These are phyloP conservation scores for Groenewaldozyma salmanticensis DNA, from an alignment of 805 yeast species.

Conservation along the genomic window DNA sequence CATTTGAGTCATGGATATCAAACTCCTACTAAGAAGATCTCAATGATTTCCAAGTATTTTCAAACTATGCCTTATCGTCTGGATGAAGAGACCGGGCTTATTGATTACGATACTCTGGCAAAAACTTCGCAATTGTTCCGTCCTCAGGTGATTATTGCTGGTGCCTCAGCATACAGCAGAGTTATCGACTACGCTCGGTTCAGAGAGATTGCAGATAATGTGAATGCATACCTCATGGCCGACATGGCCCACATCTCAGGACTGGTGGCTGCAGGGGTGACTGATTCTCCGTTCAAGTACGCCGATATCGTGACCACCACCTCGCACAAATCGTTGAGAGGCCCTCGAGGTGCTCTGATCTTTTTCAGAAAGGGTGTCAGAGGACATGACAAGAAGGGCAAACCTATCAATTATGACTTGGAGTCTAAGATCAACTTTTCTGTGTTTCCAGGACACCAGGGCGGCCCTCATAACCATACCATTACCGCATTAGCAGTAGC, in stretches of 20 bases:
- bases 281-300: slow-evolving; percentile 84
- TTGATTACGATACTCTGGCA: slow-evolving; percentile 83
- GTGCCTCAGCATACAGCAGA: slow-evolving; percentile 94
- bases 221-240: slow-evolving; percentile 83
- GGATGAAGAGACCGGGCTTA: slow-evolving; percentile 74
- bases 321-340: slow-evolving; percentile 94
- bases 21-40: slow-evolving; percentile 79
- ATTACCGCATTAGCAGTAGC: slow-evolving; percentile 95
- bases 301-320: slow-evolving; percentile 97
- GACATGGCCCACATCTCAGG: slow-evolving; percentile 99
- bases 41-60: slow-evolving; percentile 86
- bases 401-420: slow-evolving; percentile 74
- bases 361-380: slow-evolving; percentile 93
- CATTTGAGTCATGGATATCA: slow-evolving; percentile 97
- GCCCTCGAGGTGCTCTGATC: slow-evolving; percentile 98
- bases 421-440: slow-evolving; percentile 91
- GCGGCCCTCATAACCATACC: slow-evolving; percentile 99
- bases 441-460: slow-evolving; percentile 99
- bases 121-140: slow-evolving; percentile 77
- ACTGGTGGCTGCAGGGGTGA: slow-evolving; percentile 87
- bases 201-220: slow-evolving; percentile 83
- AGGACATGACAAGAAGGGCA: slow-evolving; percentile 71
- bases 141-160: slow-evolving; percentile 93
- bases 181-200: slow-evolving; percentile 82
- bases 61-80: slow-evolving; percentile 97